Evolutionary conservation across 2,329 filamentous ascomycete genomes (phyloP), one percentile per base, ranked within the genome.

Genomic region (Pyrenophora graminea): DNA sequence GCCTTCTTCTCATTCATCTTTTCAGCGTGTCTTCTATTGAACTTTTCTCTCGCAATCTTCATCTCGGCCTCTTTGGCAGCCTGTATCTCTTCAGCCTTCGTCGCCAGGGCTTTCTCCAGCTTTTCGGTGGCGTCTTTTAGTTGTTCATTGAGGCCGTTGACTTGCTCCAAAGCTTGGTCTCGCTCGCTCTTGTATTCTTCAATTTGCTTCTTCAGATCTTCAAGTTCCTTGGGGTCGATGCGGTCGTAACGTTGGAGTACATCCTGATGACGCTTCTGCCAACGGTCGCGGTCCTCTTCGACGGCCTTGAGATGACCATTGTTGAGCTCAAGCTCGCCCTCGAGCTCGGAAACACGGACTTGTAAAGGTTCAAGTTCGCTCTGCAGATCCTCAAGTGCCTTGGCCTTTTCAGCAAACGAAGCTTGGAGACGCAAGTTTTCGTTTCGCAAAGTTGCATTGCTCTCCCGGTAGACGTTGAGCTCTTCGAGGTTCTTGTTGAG

Each of bases 201-300:
- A 45, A 97, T 83, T 52, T 87, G 86, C 67, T 89, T 85, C 77
- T 94, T 96, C 51, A 99, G 82, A 53, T 88, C 86, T 64, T 97
- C 93, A 69, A 97, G 83, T 68, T 97, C 93, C 3, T 90, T 90
- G 37, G 94, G 93, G 68, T 99, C 94, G 45, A 95, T 90, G 48
- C 93, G 90, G 62, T 96, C 92, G 68, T 97, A 97, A 71, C 96
- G 97, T 60, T 91, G 91, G 43, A 99, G 83, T 55, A 99, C 97
- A 62, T 95, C 90, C 69, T 97, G 91, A 1, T 91, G 95, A 19
- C 94, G 88, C 79, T 97, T 93, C 74, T 96, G 91, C 90, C 93
- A 97, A 51, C 90, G 85, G 69, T 97, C 93, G 13, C 94, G 87
- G 69, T 97, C 93, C 64, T 94, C 89, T 60, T 95, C 89, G 8